Percentiles rank a stretch among this genome's conserved stretches.
phyloP scores from a whole-genome alignment of 1,284 basidiomycete genomes.

The Sanghuangporus baumii region DNA sequence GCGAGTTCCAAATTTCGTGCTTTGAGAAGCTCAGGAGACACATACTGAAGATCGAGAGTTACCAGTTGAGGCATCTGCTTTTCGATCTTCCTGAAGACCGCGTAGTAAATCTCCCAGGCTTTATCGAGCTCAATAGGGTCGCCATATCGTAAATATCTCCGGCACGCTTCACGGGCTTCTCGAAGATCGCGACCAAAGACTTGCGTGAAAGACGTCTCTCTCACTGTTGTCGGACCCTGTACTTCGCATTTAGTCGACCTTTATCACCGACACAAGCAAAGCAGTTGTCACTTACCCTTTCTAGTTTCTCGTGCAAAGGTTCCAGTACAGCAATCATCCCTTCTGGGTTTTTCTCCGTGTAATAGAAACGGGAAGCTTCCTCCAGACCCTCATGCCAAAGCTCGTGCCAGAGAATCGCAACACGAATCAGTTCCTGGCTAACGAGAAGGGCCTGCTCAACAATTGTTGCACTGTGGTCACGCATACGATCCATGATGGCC shows the following conservation, averaged over 20 bases:
- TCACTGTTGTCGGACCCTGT: constrained; percentile 88
- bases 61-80: constrained; percentile 90
- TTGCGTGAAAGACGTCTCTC: constrained; percentile 95
- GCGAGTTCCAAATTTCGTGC: constrained; percentile 90
- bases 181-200: constrained; percentile 91
- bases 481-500: constrained; percentile 90
- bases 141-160: constrained; percentile 81
- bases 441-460: constrained; percentile 94
- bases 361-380: constrained; percentile 95
- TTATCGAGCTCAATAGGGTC: constrained; percentile 92
- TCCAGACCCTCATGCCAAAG: constrained; percentile 99
- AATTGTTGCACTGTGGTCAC: constrained; percentile 84
- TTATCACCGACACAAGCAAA: neutral
- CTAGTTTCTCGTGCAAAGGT: constrained; percentile 91
- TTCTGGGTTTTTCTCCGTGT: constrained; percentile 97
- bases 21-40: constrained; percentile 89
- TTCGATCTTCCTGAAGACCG: constrained; percentile 93
- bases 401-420: constrained; percentile 99
- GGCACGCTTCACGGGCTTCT: constrained; percentile 92
- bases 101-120: constrained; percentile 99
- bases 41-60: constrained; percentile 94
- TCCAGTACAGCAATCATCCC: constrained; percentile 96
- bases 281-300: constrained; percentile 54
- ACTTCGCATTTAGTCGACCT: neutral
- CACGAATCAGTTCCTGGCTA: constrained; percentile 92